A percentile compares a stretch with the other conserved stretches of the same genome.
Evolutionary conservation across 257 asterid species (phyloP).

Genomic region (Solanum clarkiae): DNA sequence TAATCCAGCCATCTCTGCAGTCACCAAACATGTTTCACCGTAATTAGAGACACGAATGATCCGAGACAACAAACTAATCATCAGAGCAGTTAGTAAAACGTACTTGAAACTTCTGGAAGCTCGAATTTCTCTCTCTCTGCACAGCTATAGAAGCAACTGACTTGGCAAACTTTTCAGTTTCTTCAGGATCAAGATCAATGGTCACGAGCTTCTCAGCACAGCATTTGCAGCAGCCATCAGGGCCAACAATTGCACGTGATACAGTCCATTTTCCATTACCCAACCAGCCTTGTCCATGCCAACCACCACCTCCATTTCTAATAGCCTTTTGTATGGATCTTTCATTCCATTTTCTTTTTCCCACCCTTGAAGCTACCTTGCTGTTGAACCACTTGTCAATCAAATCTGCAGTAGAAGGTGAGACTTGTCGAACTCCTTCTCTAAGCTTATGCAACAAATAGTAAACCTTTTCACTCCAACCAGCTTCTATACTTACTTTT

Average conservation of each 20-base stretch:
- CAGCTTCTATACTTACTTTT: constrained; percentile 46
- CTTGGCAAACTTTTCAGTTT: constrained; percentile 59
- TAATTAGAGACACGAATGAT: not conserved
- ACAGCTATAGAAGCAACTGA: constrained; percentile 71
- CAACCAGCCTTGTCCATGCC: constrained; percentile 93
- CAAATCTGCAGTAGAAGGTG: constrained; percentile 47
- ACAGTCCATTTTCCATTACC: constrained; percentile 71
- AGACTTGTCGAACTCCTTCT: constrained; percentile 59
- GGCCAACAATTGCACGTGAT: constrained; percentile 30
- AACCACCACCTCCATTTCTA: constrained; percentile 69
- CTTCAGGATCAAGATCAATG: constrained; percentile 73
- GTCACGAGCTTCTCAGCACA: constrained; percentile 61
- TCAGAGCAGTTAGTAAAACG: not conserved
- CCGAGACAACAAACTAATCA: not conserved
- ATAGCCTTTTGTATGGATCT: constrained; percentile 29
- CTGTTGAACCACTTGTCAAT: constrained; percentile 69
- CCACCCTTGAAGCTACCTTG: constrained; percentile 57
- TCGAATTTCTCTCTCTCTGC: constrained; percentile 49
- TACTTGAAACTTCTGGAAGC: constrained; percentile 82
- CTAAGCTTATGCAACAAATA: constrained; percentile 66
- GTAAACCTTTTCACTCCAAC: constrained; percentile 57
- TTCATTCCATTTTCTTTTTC: constrained; percentile 63
- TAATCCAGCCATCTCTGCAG: constrained; percentile 85
- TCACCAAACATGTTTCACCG: constrained; percentile 4
- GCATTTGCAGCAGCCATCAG: constrained; percentile 57